phyloP scores from a whole-genome alignment of 306 rosid species.

The Dryas octopetala region DNA sequence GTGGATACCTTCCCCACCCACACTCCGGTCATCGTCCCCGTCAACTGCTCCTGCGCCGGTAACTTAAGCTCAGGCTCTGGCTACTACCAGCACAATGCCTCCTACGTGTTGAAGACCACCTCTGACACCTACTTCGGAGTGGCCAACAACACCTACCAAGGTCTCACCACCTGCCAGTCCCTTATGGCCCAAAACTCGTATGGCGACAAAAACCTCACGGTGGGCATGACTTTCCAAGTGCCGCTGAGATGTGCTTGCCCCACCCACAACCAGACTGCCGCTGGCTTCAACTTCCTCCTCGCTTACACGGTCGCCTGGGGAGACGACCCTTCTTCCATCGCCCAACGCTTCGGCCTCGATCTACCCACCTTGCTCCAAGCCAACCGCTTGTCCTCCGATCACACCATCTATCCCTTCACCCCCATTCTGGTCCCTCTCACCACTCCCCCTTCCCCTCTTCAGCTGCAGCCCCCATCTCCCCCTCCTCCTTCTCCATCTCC shows the following conservation, averaged over 20 bases:
- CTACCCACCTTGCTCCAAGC: conserved; percentile 37
- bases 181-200: conserved; percentile 43
- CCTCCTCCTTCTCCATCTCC: background rate
- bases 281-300: conserved; percentile 52
- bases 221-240: conserved; percentile 21
- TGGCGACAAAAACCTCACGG: conserved; percentile 1
- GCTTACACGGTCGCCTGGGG: conserved; percentile 35
- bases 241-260: conserved; percentile 81
- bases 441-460: background rate
- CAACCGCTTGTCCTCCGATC: conserved; percentile 23
- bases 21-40: conserved; percentile 45
- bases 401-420: conserved; percentile 40
- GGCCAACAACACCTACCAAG: conserved; percentile 58
- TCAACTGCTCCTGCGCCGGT: conserved; percentile 54
- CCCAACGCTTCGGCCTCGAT: conserved; percentile 36
- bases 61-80: background rate
- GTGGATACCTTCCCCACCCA: conserved; percentile 27
- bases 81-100: conserved; percentile 51
- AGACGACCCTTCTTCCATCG: conserved; percentile 32
- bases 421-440: conserved; percentile 53
- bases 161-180: conserved; percentile 73
- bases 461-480: conserved; percentile 12
- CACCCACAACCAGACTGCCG: conserved; percentile 36
- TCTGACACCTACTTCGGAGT: conserved; percentile 51
- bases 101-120: conserved; percentile 9